Conservation (phyloP, 202 grass and related monocot genomes). For the Tripidium arundinaceum region DNA sequence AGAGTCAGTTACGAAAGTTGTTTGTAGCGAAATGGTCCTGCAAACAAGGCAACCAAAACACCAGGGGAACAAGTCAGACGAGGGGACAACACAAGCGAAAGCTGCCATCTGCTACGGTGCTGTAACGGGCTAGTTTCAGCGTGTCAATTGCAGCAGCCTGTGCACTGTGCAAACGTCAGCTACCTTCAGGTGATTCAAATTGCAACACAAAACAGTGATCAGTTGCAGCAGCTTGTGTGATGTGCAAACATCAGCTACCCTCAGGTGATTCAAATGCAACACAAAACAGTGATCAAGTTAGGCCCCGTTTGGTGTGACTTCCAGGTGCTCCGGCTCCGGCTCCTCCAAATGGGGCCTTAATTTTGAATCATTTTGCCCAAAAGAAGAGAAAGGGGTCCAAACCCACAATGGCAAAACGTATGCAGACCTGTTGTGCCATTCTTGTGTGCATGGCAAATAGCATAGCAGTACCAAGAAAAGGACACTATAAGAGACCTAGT, state of each 20-base stretch:
- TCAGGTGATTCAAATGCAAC: neutral
- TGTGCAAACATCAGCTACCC: neutral
- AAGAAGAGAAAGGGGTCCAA: neutral
- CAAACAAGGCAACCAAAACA: constrained; percentile 21
- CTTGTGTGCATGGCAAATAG: neutral
- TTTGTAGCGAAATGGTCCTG: constrained; percentile 5
- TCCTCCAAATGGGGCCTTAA: neutral
- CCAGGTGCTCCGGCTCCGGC: neutral
- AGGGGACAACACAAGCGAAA: neutral
- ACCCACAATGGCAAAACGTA: neutral
- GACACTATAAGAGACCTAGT: neutral
- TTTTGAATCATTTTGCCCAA: neutral
- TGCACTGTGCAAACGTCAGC: neutral
- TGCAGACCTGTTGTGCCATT: neutral
- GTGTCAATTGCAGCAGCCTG: neutral
- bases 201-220: neutral
- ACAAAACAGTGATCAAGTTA: neutral
- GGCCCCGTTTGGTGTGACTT: neutral
- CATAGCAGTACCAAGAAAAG: constrained; percentile 3
- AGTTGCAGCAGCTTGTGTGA: neutral
- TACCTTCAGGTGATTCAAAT: neutral
- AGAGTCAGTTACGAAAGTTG: neutral
- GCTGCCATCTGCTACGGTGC: neutral
- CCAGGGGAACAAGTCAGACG: neutral
- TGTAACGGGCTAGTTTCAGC: neutral